phyloP scores from a whole-genome alignment of 1,284 basidiomycete genomes.

The Pterula multifida region DNA sequence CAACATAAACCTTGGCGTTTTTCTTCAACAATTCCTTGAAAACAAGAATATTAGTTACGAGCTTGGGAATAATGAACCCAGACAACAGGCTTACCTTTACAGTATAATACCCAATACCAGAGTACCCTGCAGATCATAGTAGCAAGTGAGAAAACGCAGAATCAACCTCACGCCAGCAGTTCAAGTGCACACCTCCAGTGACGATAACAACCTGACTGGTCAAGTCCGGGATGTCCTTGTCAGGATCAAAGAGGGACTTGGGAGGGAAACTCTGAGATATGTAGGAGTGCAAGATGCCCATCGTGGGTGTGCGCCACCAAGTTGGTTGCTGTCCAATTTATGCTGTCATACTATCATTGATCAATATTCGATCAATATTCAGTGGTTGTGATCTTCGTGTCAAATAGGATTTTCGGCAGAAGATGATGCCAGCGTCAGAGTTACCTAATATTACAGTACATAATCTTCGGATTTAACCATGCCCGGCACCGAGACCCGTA shows the following conservation, averaged over 20 bases:
- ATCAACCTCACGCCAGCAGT: background rate
- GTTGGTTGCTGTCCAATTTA: too few relatives aligned
- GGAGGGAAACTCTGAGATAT: background rate
- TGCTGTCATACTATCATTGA: too few relatives aligned
- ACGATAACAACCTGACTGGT: background rate
- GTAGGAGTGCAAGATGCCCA: background rate
- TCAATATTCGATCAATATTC: too few relatives aligned
- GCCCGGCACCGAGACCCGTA: too few relatives aligned
- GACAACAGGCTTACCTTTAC: background rate
- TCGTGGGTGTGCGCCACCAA: too few relatives aligned
- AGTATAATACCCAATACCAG: slow-evolving; percentile 1
- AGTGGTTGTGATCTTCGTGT: too few relatives aligned
- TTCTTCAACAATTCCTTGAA: slow-evolving; percentile 25
- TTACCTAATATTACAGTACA: too few relatives aligned
- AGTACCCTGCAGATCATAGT: background rate
- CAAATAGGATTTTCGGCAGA: too few relatives aligned
- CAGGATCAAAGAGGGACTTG: background rate
- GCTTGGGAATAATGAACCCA: background rate
- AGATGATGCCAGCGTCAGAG: too few relatives aligned
- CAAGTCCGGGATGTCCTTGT: slow-evolving; percentile 1
- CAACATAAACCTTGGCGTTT: slow-evolving; percentile 44
- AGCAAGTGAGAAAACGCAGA: background rate
- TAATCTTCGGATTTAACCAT: too few relatives aligned
- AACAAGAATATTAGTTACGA: background rate
- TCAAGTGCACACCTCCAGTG: background rate